These are phyloP conservation scores for Penicillium waksmanii DNA, from an alignment of 495 filamentous ascomycete species.

Conservation along the genomic window DNA sequence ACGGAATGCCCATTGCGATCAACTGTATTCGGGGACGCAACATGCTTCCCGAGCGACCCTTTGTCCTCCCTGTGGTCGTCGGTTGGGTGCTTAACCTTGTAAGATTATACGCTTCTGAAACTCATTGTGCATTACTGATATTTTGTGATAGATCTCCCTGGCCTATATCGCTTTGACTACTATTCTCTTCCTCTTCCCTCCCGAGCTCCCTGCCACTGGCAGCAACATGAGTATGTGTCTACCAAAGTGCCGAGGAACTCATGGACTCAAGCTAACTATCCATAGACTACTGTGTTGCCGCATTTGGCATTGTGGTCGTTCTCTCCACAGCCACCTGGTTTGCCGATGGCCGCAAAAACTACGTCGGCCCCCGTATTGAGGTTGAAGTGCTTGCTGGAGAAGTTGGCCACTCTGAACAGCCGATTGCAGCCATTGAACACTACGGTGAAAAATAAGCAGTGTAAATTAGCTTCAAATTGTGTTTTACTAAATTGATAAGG, in stretches of 20 bases:
- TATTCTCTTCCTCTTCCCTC: constrained; percentile 77
- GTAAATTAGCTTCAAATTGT: not conserved
- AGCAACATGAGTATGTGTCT: constrained; percentile 71
- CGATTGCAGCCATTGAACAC: constrained; percentile 26
- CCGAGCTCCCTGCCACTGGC: constrained; percentile 64
- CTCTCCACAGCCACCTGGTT: constrained; percentile 70
- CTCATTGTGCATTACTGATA: not conserved
- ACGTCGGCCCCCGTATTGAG: constrained; percentile 62
- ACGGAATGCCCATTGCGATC: constrained; percentile 72
- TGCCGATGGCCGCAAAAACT: constrained; percentile 74
- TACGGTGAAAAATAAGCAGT: constrained; percentile 5
- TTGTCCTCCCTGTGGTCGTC: constrained; percentile 58
- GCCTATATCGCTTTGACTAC: constrained; percentile 69
- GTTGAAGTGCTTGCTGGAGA: constrained; percentile 44
- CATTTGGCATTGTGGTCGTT: constrained; percentile 68
- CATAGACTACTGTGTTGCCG: constrained; percentile 69
- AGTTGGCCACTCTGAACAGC: constrained; percentile 21
- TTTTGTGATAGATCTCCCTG: constrained; percentile 57
- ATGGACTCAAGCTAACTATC: constrained; percentile 12
- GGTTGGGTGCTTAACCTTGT: constrained; percentile 58
- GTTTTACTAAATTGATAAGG: not conserved
- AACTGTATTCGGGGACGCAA: constrained; percentile 66
- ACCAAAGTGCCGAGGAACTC: not conserved
- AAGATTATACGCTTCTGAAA: constrained; percentile 7
- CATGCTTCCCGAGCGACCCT: constrained; percentile 65